phyloP scores from a whole-genome alignment of 1,284 basidiomycete genomes.

The Vanrija sp. region DNA sequence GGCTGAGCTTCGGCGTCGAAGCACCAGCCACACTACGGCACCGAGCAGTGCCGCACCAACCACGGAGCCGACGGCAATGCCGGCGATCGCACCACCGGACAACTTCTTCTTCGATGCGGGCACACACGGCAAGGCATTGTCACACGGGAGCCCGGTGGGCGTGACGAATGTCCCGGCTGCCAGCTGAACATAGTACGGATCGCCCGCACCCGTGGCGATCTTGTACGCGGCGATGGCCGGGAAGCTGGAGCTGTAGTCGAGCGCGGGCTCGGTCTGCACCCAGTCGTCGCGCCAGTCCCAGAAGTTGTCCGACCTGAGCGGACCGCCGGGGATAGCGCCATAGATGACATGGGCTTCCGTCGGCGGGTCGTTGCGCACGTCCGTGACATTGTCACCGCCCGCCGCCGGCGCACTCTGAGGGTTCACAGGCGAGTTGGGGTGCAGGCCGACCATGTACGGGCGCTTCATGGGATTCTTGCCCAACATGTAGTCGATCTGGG shows the following conservation, averaged over 20 bases:
- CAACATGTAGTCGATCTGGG: slow-evolving; percentile 71
- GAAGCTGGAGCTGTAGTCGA: slow-evolving; percentile 74
- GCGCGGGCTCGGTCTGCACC: slow-evolving; percentile 36
- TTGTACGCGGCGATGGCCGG: slow-evolving; percentile 66
- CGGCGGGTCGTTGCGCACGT: slow-evolving; percentile 66
- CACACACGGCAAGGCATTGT: slow-evolving; percentile 60
- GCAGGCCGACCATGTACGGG: slow-evolving; percentile 61
- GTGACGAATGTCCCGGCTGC: slow-evolving; percentile 63
- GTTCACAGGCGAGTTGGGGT: slow-evolving; percentile 82
- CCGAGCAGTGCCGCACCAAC: slow-evolving; percentile 45
- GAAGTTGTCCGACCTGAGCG: slow-evolving; percentile 67
- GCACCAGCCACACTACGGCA: too few species aligned
- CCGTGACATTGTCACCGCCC: slow-evolving; percentile 62
- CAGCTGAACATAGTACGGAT: slow-evolving; percentile 73
- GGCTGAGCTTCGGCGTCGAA: too few species aligned
- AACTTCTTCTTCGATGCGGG: slow-evolving; percentile 45
- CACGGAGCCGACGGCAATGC: slow-evolving; percentile 66
- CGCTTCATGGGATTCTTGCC: slow-evolving; percentile 78
- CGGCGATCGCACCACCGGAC: slow-evolving; percentile 56
- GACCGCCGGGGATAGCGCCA: slow-evolving; percentile 85
- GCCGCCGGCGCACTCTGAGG: slow-evolving; percentile 81
- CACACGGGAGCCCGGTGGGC: slow-evolving; percentile 69
- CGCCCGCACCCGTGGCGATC: slow-evolving; percentile 39
- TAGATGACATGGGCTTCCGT: slow-evolving; percentile 71
- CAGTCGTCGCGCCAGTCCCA: slow-evolving; percentile 68